Evolutionary conservation across 352 stramenopile species (phyloP), one percentile per base, ranked within the genome.

Genomic region (Phytophthora rubi): DNA sequence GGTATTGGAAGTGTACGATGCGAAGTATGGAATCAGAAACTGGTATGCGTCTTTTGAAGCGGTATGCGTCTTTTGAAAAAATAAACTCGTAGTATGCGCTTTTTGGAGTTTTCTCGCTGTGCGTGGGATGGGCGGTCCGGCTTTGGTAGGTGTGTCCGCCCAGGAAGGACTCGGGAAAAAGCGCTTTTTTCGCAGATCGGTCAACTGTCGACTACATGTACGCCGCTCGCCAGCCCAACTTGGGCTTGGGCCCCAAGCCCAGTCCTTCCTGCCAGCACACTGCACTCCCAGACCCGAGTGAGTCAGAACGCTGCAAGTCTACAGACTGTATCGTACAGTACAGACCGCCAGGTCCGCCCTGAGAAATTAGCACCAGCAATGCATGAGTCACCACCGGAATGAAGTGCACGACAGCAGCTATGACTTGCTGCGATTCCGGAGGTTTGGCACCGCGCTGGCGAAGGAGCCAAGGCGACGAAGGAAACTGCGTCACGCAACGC

Each of bases 91-190:
- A n/a, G n/a, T n/a, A n/a, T n/a, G n/a, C n/a, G n/a, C n/a, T n/a
- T n/a, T n/a, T n/a, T n/a, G n/a, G n/a, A n/a, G n/a, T n/a, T n/a
- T n/a, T n/a, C n/a, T 16, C n/a, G 44, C 39, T n/a, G 15, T 26
- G 44, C 16, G 23, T 15, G 62, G 55, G 63, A 70, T 66, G 57
- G 37, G 35, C 32, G 35, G 33, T 59, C 52, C 6, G 33, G 42
- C 32, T 68, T 71, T 71, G 65, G 30, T 68, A 72, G 65, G 65
- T 72, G 59, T 52, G 47, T 63, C 53, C 44, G 53, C 51, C 51
- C 45, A 26, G 48, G 30, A 49, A 63, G 33, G 44, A 23, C 12
- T 32, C n/a, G 26, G 6, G 61, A 61, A 48, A 72, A 68, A 72
- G 23, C 26, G 12, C 52, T 68, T 72, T 72, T 54, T 62, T 62